phyloP scores from a whole-genome alignment of 2,329 filamentous ascomycete species.

The Pseudopithomyces maydicus region DNA sequence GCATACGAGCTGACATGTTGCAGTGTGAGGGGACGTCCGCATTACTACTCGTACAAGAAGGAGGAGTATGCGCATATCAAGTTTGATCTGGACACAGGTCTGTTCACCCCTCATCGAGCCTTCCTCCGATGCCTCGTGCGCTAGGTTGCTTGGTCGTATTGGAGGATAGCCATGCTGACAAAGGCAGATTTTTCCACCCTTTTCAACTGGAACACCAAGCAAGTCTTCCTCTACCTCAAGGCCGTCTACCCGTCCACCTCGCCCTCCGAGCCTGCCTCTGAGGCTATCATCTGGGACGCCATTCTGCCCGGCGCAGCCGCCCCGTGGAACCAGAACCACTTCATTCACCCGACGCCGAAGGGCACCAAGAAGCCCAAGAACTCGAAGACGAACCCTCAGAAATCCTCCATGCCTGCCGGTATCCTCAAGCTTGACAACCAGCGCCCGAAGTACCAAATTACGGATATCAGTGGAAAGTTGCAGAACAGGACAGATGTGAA shows the following conservation, averaged over 20 bases:
- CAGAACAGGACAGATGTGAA: conserved; percentile 75
- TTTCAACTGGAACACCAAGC: conserved; percentile 99
- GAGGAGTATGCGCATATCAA: conserved; percentile 95
- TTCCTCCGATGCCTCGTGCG: not conserved
- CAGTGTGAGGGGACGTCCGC: conserved; percentile 87
- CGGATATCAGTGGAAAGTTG: conserved; percentile 80
- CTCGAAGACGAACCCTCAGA: conserved; percentile 51
- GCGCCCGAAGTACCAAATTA: conserved; percentile 96
- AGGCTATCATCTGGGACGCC: conserved; percentile 92
- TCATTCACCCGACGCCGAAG: conserved; percentile 64
- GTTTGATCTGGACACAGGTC: conserved; percentile 85
- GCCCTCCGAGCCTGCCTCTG: conserved; percentile 48
- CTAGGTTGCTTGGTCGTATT: not conserved
- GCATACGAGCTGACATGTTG: conserved; percentile 1
- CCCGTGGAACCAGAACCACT: conserved; percentile 56
- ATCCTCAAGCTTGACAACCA: conserved; percentile 80
- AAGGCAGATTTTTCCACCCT: conserved; percentile 77
- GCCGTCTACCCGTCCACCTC: conserved; percentile 67
- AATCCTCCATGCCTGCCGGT: conserved; percentile 59
- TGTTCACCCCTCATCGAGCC: conserved; percentile 5
- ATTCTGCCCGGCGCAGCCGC: conserved; percentile 82
- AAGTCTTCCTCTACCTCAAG: conserved; percentile 94
- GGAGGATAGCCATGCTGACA: not conserved
- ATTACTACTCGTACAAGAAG: conserved; percentile 91
- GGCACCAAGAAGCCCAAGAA: conserved; percentile 33